Conservation (phyloP, 768 basidiomycete species). For the Collybiopsis luxurians region DNA sequence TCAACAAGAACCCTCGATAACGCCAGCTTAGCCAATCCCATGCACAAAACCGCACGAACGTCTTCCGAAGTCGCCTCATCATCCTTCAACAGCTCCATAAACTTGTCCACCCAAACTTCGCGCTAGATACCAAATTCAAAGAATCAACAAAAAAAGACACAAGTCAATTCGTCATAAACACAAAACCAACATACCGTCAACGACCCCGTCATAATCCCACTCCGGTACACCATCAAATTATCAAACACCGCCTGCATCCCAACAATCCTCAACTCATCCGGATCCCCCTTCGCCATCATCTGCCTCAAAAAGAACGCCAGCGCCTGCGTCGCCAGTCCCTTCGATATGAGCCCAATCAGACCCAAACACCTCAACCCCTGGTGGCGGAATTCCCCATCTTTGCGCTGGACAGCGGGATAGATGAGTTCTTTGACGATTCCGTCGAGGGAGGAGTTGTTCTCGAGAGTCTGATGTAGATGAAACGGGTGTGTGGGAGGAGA, state of each 20-base stretch:
- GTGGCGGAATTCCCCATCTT: conserved; percentile 1
- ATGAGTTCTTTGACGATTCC: conserved; percentile 41
- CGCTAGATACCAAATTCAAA: conserved; percentile 30
- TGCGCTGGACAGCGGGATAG: neutral
- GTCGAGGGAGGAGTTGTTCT: conserved; percentile 50
- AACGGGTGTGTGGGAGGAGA: conserved; percentile 17
- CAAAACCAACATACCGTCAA: conserved; percentile 30
- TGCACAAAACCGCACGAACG: conserved; percentile 67
- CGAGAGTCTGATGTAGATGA: conserved; percentile 45
- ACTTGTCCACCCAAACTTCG: conserved; percentile 51
- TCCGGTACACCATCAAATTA: conserved; percentile 80
- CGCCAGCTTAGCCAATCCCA: conserved; percentile 86
- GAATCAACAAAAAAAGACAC: neutral
- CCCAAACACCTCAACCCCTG: neutral
- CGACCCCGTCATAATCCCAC: conserved; percentile 45
- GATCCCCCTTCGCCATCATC: neutral
- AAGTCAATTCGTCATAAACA: too few species aligned
- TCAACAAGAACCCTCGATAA: conserved; percentile 74
- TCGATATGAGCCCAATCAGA: conserved; percentile 6
- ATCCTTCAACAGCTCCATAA: conserved; percentile 50
- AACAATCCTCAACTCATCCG: conserved; percentile 62
- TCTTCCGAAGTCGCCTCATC: conserved; percentile 25
- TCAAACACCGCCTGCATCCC: conserved; percentile 86
- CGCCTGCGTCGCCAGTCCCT: neutral
- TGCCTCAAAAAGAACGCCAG: conserved; percentile 5